These are phyloP conservation scores for Codiaeum variegatum DNA, from an alignment of 441 rosid genomes.

Conservation along the genomic window DNA sequence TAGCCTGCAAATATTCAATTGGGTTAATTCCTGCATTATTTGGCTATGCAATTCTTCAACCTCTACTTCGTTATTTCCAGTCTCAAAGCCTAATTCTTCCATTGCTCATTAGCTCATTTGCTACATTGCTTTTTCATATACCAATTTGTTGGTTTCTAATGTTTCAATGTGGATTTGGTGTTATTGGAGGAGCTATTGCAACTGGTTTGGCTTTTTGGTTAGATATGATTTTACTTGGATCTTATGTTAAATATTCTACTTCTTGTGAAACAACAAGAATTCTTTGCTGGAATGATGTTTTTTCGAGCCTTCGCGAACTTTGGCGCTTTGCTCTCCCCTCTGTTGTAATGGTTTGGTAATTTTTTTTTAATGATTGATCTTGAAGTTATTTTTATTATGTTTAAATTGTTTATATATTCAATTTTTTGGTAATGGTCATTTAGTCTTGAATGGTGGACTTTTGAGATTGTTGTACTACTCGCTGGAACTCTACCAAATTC, in stretches of 20 bases:
- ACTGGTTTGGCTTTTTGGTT: slow-evolving; percentile 43
- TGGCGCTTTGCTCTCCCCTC: slow-evolving; percentile 44
- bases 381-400: neutral
- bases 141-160: slow-evolving; percentile 54
- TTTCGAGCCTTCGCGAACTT: slow-evolving; percentile 35
- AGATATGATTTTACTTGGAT: slow-evolving; percentile 35
- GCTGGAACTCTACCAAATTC: slow-evolving; percentile 53
- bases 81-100: slow-evolving; percentile 46
- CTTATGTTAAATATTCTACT: slow-evolving; percentile 36
- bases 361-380: neutral
- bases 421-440: slow-evolving; percentile 9
- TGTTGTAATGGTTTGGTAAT: slow-evolving; percentile 61
- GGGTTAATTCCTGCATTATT: slow-evolving; percentile 52
- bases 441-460: slow-evolving; percentile 71
- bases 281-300: slow-evolving; percentile 25
- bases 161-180: slow-evolving; percentile 33
- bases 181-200: slow-evolving; percentile 48
- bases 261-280: slow-evolving; percentile 31
- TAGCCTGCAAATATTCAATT: slow-evolving; percentile 39
- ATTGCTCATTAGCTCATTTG: slow-evolving; percentile 32
- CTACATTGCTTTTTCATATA: slow-evolving; percentile 40
- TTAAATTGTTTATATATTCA: neutral
- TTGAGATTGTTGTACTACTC: slow-evolving; percentile 42
- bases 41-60: slow-evolving; percentile 38
- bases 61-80: slow-evolving; percentile 40